A percentile compares a stretch with the other conserved stretches of the same genome.
These are phyloP conservation scores for Neurospora sp. DNA, from an alignment of 495 filamentous ascomycete species.

Conservation along the genomic window DNA sequence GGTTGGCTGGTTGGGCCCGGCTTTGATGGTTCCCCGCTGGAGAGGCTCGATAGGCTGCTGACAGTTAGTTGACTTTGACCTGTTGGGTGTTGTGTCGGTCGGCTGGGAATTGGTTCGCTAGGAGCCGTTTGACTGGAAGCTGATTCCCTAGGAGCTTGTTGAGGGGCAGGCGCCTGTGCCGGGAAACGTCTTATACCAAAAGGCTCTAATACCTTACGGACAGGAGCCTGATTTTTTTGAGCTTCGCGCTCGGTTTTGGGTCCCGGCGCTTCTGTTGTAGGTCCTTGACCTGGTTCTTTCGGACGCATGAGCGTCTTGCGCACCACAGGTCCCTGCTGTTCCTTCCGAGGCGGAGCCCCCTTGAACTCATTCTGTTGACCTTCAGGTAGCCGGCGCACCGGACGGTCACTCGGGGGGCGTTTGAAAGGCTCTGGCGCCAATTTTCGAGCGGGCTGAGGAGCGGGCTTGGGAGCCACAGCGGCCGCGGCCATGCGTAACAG, in stretches of 20 bases:
- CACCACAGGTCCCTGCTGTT: not conserved
- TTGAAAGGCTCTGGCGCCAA: not conserved
- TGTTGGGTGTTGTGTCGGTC: not conserved
- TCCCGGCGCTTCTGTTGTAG: not conserved
- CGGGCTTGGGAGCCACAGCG: not conserved
- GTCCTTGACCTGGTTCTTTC: not conserved
- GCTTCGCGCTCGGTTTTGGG: not conserved
- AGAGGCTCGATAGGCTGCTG: not conserved
- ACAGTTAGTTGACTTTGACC: not conserved
- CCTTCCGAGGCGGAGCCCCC: not conserved
- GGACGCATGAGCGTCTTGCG: not conserved
- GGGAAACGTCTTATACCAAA: not conserved
- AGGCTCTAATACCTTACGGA: not conserved
- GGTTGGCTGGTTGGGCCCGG: not conserved
- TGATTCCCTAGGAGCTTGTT: not conserved
- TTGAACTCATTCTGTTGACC: not conserved
- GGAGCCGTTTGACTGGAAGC: not conserved
- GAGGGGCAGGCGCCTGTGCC: not conserved
- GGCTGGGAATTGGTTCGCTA: not conserved
- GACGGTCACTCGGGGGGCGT: not conserved
- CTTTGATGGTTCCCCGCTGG: not conserved
- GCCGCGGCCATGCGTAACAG: not conserved
- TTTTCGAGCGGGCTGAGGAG: not conserved
- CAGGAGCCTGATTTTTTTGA: not conserved
- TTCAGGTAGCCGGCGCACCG: not conserved